Conservation (phyloP, 208 protist species). For the Acanthamoeba lenticulata region DNA sequence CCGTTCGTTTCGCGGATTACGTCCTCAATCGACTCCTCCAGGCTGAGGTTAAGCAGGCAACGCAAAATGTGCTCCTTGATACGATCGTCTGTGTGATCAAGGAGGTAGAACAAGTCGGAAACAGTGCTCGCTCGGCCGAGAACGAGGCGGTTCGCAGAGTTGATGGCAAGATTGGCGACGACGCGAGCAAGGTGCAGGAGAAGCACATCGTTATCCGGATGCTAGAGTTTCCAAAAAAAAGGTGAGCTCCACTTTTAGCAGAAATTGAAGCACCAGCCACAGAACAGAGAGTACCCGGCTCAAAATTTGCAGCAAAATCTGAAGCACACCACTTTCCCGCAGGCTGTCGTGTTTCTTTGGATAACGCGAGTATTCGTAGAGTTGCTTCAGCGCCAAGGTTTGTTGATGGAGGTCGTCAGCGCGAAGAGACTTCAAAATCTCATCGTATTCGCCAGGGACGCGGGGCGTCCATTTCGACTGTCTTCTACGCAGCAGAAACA, state of each 20-base stretch:
- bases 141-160: slow-evolving; percentile 1
- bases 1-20: slow-evolving; percentile 32
- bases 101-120: slow-evolving; percentile 31
- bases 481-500: neutral
- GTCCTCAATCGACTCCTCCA: slow-evolving; percentile 18
- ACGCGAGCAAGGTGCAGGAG: slow-evolving; percentile 33
- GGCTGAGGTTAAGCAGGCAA: slow-evolving; percentile 43
- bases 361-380: slow-evolving; percentile 45
- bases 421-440: neutral
- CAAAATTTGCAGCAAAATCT: slow-evolving; percentile 51
- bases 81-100: neutral
- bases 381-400: slow-evolving; percentile 13
- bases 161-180: slow-evolving; percentile 56
- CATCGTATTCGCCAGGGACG: neutral
- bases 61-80: slow-evolving; percentile 55
- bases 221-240: neutral
- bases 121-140: slow-evolving; percentile 13
- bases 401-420: neutral
- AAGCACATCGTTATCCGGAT: slow-evolving; percentile 15
- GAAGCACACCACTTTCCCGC: neutral
- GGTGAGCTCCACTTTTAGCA: neutral
- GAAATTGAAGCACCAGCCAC: neutral
- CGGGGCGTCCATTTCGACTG: neutral
- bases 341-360: slow-evolving; percentile 48
- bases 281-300: neutral